phyloP scores from a whole-genome alignment of 495 filamentous ascomycete species.

The Penicillium dipodomyicola region DNA sequence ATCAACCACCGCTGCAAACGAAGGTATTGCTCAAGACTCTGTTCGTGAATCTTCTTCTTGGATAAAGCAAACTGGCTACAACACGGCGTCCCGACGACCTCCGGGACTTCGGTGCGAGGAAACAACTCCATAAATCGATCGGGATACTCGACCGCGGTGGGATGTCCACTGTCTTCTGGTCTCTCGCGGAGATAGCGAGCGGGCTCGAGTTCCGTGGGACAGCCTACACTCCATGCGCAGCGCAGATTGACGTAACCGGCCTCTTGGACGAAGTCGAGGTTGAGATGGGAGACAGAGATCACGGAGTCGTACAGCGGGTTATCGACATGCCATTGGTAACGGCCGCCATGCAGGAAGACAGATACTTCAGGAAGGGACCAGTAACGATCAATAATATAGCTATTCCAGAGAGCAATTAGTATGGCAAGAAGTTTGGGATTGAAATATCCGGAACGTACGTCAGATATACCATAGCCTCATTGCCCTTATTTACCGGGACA shows the following conservation, averaged over 20 bases:
- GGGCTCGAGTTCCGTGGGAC: constrained; percentile 35
- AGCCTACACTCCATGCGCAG: constrained; percentile 46
- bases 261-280: constrained; percentile 24
- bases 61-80: constrained; percentile 71
- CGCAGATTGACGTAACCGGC: constrained; percentile 52
- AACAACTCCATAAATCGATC: constrained; percentile 42
- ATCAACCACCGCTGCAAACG: constrained; percentile 58
- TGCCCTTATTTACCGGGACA: constrained; percentile 56
- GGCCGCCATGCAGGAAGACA: constrained; percentile 47
- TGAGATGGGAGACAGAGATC: constrained; percentile 27
- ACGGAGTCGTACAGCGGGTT: constrained; percentile 47
- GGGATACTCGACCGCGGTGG: constrained; percentile 23
- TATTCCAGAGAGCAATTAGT: constrained; percentile 1
- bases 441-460: constrained; percentile 36
- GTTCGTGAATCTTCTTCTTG: constrained; percentile 43
- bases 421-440: background rate
- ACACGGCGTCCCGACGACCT: constrained; percentile 46
- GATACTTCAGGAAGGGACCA: constrained; percentile 40
- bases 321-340: constrained; percentile 53
- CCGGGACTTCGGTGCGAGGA: constrained; percentile 30
- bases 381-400: constrained; percentile 50
- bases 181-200: constrained; percentile 26
- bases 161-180: constrained; percentile 20
- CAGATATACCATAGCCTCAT: constrained; percentile 63
- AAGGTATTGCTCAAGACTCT: constrained; percentile 51